A percentile compares a stretch with the other conserved stretches of the same genome.
These are phyloP conservation scores for Euryodendron excelsum DNA, from an alignment of 148 eudicot species.

Conservation along the genomic window DNA sequence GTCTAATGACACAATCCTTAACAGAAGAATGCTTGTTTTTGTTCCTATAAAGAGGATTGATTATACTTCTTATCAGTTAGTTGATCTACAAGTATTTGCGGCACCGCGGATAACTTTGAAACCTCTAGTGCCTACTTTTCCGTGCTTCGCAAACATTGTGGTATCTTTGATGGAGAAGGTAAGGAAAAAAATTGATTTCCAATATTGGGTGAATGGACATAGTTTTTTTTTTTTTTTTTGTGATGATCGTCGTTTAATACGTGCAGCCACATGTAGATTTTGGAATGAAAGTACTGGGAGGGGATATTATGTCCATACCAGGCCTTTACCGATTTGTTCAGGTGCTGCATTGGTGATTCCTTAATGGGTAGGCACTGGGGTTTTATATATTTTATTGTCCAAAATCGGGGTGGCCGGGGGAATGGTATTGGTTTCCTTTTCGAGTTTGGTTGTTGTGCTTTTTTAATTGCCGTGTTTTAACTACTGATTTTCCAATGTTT, in stretches of 20 bases:
- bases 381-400: not conserved
- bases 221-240: not conserved
- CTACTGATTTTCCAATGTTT: not conserved
- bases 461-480: not conserved
- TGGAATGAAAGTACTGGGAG: constrained; percentile 79
- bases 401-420: not conserved
- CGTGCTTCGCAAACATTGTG: constrained; percentile 68
- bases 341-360: constrained; percentile 33
- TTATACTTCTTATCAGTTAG: constrained; percentile 50
- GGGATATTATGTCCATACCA: constrained; percentile 90
- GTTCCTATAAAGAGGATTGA: constrained; percentile 19
- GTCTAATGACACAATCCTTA: not conserved
- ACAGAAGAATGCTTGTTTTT: not conserved
- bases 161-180: constrained; percentile 84
- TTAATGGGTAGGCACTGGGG: not conserved
- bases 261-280: constrained; percentile 86
- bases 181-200: constrained; percentile 9
- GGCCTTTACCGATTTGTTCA: constrained; percentile 86
- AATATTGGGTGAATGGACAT: not conserved
- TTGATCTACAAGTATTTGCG: constrained; percentile 75
- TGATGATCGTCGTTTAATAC: not conserved
- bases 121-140: constrained; percentile 82
- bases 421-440: not conserved
- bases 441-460: not conserved
- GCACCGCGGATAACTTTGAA: constrained; percentile 72